phyloP scores from a whole-genome alignment of 164 flowering plant species.

The Sedum album region DNA sequence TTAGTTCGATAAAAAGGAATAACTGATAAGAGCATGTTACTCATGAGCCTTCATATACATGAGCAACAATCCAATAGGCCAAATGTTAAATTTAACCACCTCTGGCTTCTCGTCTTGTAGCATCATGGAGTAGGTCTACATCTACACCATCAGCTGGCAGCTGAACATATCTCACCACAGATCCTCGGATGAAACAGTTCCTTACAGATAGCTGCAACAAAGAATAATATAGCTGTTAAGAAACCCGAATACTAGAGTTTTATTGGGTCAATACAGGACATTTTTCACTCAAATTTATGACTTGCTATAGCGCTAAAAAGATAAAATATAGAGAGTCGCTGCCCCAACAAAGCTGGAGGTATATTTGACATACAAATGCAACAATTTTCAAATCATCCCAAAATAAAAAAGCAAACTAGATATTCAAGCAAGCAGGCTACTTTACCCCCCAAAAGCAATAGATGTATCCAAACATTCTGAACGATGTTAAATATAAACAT shows the following conservation, averaged over 20 bases:
- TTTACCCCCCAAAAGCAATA: too few relatives aligned
- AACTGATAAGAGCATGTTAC: not conserved
- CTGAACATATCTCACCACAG: conserved; percentile 95
- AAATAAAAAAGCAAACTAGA: too few relatives aligned
- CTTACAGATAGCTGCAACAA: conserved; percentile 77
- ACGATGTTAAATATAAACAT: not conserved
- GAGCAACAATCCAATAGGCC: not conserved
- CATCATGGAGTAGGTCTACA: conserved; percentile 86
- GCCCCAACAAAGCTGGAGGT: too few relatives aligned
- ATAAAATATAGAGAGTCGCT: not conserved
- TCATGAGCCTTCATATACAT: not conserved
- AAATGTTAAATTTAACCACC: conserved; percentile 47
- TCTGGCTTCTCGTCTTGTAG: conserved; percentile 98
- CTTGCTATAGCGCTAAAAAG: not conserved
- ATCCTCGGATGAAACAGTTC: conserved; percentile 97
- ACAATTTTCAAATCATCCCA: too few relatives aligned
- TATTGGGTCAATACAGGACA: not conserved
- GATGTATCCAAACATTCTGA: not conserved
- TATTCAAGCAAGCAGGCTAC: too few relatives aligned
- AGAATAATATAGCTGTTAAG: not conserved
- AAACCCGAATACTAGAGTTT: not conserved
- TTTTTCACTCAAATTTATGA: too few relatives aligned
- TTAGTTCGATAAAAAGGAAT: not conserved
- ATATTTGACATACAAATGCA: too few relatives aligned
- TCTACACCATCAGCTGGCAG: conserved; percentile 97